Base-by-base conservation (phyloP, 2,329 filamentous ascomycete genomes). In the Amphichorda felina region DNA sequence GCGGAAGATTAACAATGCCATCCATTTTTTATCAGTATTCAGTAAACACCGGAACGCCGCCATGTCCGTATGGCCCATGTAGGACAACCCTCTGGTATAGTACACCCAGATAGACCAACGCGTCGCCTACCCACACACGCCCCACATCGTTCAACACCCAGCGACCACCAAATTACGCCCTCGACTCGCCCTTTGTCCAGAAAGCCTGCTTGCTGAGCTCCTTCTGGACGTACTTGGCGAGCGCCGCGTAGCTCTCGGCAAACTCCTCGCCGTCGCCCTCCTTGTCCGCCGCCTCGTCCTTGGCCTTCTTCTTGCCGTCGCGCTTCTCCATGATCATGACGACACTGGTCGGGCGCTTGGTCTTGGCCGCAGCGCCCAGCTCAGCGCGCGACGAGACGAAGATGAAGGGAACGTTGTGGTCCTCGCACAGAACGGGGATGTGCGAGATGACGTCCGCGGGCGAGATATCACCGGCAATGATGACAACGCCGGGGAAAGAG, bases 391-490 rank as follows among this genome's bases (percentile, higher is more conserved):
- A 93, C 41, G 80, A 77, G 50, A 98, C 84, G 61, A 93, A 98
- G 60, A 98, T 77, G 66, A 96, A 98, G 24, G 91, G 91, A 41
- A 95, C 85, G 62, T 84, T 85, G 72, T 95, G 88, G 65, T 96
- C 89, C 67, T 98, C 91, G 72, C 91, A 96, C 39, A 96, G 80
- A 39, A 98, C 84, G 50, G 91, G 91, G 46, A 98, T 84, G 66
- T 98, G 91, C 41, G 85, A 91, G 66, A 98, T 95, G 58, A 98
- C 91, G 61, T 98, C 91, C 79, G 91, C 89, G 45, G 91, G 91
- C 36, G 85, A 94, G 67, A 98, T 96, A 63, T 98, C 91, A 50
- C 85, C 91, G 25, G 91, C 91, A 48, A 98, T 85, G 57, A 98
- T 70, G 50, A 95, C 86, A 46, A 98, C 72, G 46, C 78, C 72